Evolutionary conservation across 2,329 filamentous ascomycete genomes (phyloP).

Genomic region (Aspergillus piperis): DNA sequence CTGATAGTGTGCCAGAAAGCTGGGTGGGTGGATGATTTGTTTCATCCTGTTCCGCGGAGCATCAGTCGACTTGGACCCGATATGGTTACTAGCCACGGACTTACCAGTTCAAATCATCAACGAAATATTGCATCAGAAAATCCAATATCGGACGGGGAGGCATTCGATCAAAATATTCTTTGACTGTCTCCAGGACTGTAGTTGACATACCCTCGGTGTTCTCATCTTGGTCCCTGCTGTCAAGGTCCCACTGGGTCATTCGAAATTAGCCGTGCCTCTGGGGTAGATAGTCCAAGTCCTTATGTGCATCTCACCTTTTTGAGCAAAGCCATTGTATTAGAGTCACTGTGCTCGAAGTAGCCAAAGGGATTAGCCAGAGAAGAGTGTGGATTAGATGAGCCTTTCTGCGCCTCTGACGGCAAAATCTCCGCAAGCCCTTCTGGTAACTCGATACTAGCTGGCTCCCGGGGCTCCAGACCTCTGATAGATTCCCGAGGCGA

Average conservation of each 20-base stretch:
- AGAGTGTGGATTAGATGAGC: background rate
- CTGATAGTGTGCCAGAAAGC: slow-evolving; percentile 10
- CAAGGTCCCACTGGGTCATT: too few relatives aligned
- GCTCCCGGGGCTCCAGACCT: background rate
- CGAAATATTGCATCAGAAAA: slow-evolving; percentile 10
- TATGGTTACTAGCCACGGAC: too few relatives aligned
- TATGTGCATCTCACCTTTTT: background rate
- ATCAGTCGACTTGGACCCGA: too few relatives aligned
- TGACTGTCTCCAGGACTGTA: background rate
- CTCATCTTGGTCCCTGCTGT: too few relatives aligned
- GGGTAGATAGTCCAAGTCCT: too few relatives aligned
- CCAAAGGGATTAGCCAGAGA: slow-evolving; percentile 7
- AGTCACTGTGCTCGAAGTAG: slow-evolving; percentile 13
- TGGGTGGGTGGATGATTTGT: slow-evolving; percentile 9
- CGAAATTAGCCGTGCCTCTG: too few relatives aligned
- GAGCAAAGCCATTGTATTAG: slow-evolving; percentile 10
- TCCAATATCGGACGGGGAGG: slow-evolving; percentile 4
- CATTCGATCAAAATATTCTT: background rate
- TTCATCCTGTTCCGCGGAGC: slow-evolving; percentile 2
- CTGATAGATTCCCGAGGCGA: background rate
- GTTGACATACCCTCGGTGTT: background rate
- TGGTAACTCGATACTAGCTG: background rate
- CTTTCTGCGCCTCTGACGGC: background rate
- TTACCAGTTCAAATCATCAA: slow-evolving; percentile 11
- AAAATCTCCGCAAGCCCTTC: background rate